Evolutionary conservation across 139 green algal genomes (phyloP).

Genomic region (Picochlorum costavermella): DNA sequence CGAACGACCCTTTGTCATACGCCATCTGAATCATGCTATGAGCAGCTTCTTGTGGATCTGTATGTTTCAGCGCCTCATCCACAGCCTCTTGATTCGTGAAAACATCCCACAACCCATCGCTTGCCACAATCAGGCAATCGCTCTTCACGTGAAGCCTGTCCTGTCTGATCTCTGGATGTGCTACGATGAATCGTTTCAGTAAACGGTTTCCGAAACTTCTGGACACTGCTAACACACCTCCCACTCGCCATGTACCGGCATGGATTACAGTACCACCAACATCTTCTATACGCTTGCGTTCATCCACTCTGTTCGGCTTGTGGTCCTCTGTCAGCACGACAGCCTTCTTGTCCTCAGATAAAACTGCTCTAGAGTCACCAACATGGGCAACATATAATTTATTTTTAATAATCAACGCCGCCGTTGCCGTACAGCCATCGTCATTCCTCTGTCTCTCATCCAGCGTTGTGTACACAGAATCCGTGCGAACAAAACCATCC

Average conservation of each 20-base stretch:
- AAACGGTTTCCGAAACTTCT: slow-evolving; percentile 89
- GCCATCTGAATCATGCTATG: slow-evolving; percentile 63
- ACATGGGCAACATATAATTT: slow-evolving; percentile 79
- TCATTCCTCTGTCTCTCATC: slow-evolving; percentile 52
- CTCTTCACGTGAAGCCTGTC: slow-evolving; percentile 49
- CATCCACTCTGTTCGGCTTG: slow-evolving; percentile 87
- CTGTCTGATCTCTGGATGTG: slow-evolving; percentile 69
- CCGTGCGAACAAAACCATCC: slow-evolving; percentile 65
- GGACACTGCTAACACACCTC: slow-evolving; percentile 89
- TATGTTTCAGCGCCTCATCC: slow-evolving; percentile 12
- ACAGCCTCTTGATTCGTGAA: slow-evolving; percentile 72
- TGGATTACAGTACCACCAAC: slow-evolving; percentile 84
- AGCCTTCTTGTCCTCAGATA: slow-evolving; percentile 56
- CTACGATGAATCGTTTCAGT: slow-evolving; percentile 81
- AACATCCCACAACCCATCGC: slow-evolving; percentile 92
- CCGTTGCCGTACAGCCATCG: slow-evolving; percentile 82
- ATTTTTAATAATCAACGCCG: slow-evolving; percentile 59
- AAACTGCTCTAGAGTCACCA: slow-evolving; percentile 82
- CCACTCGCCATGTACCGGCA: slow-evolving; percentile 92
- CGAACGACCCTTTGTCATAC: slow-evolving; percentile 57
- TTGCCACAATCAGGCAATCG: slow-evolving; percentile 78
- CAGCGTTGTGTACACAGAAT: slow-evolving; percentile 64
- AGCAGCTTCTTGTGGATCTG: slow-evolving; percentile 47
- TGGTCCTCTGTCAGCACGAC: slow-evolving; percentile 77
- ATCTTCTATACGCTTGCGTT: slow-evolving; percentile 83